phyloP scores from a whole-genome alignment of 306 rosid species.

The Lathyrus sativus region DNA sequence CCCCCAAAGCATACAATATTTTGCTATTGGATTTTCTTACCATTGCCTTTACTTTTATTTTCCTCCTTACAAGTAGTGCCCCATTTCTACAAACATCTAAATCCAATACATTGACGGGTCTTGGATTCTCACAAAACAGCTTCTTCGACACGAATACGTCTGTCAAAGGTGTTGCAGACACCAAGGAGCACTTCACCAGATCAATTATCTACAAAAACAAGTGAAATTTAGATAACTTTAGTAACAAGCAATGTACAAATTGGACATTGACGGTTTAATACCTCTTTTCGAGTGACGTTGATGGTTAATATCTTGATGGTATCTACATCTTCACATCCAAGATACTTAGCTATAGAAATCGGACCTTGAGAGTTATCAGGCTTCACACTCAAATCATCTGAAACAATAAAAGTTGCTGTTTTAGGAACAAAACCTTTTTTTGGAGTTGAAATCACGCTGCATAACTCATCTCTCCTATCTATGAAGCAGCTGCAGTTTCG shows the following conservation, averaged over 20 bases:
- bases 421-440: no score
- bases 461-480: no score
- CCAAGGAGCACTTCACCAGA: constrained; percentile 8
- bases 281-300: constrained; percentile 31
- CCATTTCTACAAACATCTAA: not conserved
- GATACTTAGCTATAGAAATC: not conserved
- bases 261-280: not conserved
- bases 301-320: not conserved
- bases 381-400: constrained; percentile 11
- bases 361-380: not conserved
- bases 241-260: no score
- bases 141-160: constrained; percentile 28
- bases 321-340: not conserved
- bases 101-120: not conserved
- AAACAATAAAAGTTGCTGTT: not conserved
- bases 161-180: constrained; percentile 7
- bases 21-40: constrained; percentile 6
- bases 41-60: constrained; percentile 4
- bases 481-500: no score
- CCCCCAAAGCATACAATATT: constrained; percentile 19
- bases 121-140: not conserved
- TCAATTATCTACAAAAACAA: constrained; percentile 25
- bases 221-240: no score
- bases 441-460: no score
- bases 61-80: not conserved